Evolutionary conservation across 768 basidiomycete genomes (phyloP), one percentile per base, ranked within the genome.

Genomic region (Hygrophoropsis aurantiaca): DNA sequence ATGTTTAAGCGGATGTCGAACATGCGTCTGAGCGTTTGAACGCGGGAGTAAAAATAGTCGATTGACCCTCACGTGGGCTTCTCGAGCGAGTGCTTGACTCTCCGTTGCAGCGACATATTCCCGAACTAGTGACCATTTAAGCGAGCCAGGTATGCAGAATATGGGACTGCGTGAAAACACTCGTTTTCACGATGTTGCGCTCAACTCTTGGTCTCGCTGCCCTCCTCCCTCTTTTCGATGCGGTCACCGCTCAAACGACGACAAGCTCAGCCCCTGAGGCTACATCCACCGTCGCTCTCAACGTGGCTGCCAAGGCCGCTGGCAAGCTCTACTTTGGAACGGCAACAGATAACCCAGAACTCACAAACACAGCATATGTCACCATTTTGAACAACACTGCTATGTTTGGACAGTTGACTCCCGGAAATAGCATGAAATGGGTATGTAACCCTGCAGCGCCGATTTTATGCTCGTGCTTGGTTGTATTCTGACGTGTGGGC

Each of bases 311-410:
- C 3, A 67, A 60, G 54, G 58, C 66, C 4, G 64, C 69, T 4
- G 70, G 71, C 2, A 76, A 75, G 58, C 50, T 67, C 7, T 79
- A 78, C 64, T 77, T 77, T 42, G 75, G 77, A 23, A 61, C 71
- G 37, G 75, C 76, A 20, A 76, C 75, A 3, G 74, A 75, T 57
- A 76, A 74, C 58, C 60, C 64, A 2, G 74, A 78, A 58, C 58
- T 79, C 27, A 62, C 55, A 10, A 69, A 79, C 47, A 47, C 56
- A 0, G 47, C 69, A 3, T 76, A 75, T 52, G 59, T 61, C 15
- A 60, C 67, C 3, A 68, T 67, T 37, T 64, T 76, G 11, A 59
- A 58, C 41, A 62, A 73, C 54, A 60, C 44, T 49, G 58, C 56
- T 18, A 56, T 66, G 43, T 75, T 75, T 49, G 74, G 74, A 9